Percentiles rank a stretch among this genome's conserved stretches.
Evolutionary conservation across 306 rosid species (phyloP).

Genomic region (Citrullus mucosospermus): DNA sequence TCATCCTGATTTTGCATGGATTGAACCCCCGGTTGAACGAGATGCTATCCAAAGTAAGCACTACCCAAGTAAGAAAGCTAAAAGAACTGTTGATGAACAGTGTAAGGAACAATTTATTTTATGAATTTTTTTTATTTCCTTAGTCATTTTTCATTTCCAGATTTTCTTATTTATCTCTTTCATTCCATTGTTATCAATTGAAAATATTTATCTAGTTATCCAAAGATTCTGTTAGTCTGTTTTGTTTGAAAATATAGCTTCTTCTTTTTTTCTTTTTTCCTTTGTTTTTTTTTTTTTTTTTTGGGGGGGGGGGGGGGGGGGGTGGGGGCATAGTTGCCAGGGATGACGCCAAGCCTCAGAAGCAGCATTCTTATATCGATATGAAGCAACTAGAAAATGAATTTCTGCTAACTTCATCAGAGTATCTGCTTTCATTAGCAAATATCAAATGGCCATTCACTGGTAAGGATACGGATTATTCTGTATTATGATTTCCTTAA

Average conservation of each 20-base stretch:
- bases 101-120: constrained; percentile 33
- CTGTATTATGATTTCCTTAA: not conserved
- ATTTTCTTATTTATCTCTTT: not conserved
- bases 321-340: constrained; percentile 17
- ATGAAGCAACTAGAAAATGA: constrained; percentile 72
- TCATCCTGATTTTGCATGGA: constrained; percentile 77
- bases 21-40: constrained; percentile 52
- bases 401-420: constrained; percentile 74
- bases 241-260: constrained; percentile 9
- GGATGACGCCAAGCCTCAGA: constrained; percentile 35
- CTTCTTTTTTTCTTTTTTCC: not conserved
- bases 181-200: not conserved
- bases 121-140: constrained; percentile 3
- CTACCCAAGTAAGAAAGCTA: constrained; percentile 70
- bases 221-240: not conserved
- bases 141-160: not conserved
- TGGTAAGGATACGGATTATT: constrained; percentile 32
- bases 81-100: constrained; percentile 37
- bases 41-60: constrained; percentile 32
- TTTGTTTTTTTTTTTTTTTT: not conserved
- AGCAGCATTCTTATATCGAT: constrained; percentile 36
- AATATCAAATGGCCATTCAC: constrained; percentile 56
- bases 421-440: constrained; percentile 58
- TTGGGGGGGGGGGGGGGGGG: not conserved
- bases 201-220: not conserved